These are phyloP conservation scores for Decorospora gaudefroyi DNA, from an alignment of 2,329 filamentous ascomycete species.

Conservation along the genomic window DNA sequence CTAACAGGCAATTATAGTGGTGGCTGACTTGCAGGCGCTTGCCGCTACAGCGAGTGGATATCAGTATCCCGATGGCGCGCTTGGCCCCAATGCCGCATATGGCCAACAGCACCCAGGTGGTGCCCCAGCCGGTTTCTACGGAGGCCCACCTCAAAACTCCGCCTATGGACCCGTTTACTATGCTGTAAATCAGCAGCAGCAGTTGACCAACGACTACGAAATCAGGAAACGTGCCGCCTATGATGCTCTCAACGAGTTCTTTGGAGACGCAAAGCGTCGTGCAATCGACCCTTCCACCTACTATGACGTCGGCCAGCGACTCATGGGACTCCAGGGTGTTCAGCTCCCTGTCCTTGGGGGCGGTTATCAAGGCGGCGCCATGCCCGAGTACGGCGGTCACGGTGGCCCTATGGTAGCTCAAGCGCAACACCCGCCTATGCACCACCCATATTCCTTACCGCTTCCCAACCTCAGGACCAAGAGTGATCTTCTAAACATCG, in stretches of 20 bases:
- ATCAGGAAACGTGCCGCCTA: constrained; percentile 77
- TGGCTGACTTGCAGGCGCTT: constrained; percentile 55
- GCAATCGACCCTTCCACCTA: constrained; percentile 90
- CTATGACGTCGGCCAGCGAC: constrained; percentile 83
- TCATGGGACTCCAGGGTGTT: constrained; percentile 78
- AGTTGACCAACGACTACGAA: constrained; percentile 70
- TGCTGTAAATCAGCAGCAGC: constrained; percentile 68
- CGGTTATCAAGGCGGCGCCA: constrained; percentile 43
- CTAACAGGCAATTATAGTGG: constrained; percentile 47
- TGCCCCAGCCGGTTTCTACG: constrained; percentile 56
- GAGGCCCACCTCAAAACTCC: constrained; percentile 58
- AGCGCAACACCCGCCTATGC: constrained; percentile 66
- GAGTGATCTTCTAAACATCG: constrained; percentile 89
- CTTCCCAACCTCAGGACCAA: constrained; percentile 91
- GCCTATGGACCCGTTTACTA: constrained; percentile 77
- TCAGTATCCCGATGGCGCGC: constrained; percentile 51
- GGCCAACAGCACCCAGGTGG: constrained; percentile 59
- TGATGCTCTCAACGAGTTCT: constrained; percentile 91
- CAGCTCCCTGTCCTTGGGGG: constrained; percentile 52
- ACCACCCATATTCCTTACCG: constrained; percentile 83
- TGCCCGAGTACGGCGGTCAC: constrained; percentile 60
- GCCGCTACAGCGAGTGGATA: constrained; percentile 56
- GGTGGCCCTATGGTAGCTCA: constrained; percentile 60
- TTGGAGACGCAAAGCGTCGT: constrained; percentile 88
- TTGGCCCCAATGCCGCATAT: constrained; percentile 45